Evolutionary conservation across 208 protist genomes (phyloP).

Genomic region (Trypanosoma theileri): DNA sequence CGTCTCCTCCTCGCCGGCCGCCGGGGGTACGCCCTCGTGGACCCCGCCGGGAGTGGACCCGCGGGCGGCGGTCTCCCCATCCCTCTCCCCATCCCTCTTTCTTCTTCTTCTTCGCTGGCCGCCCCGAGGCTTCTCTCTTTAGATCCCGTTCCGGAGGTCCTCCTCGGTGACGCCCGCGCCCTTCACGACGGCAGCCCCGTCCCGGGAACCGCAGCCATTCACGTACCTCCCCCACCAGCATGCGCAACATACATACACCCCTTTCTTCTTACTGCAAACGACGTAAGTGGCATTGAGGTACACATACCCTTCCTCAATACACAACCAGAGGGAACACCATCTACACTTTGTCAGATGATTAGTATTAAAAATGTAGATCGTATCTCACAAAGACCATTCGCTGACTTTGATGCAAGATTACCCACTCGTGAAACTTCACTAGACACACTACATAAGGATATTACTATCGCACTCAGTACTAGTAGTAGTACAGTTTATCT

Average conservation of each 20-base stretch:
- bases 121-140: constrained; percentile 53
- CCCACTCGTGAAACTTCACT: constrained; percentile 22
- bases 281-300: constrained; percentile 45
- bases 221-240: constrained; percentile 17
- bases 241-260: constrained; percentile 48
- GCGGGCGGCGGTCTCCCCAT: constrained; percentile 24
- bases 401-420: constrained; percentile 51
- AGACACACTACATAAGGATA: constrained; percentile 33
- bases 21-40: constrained; percentile 35
- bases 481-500: constrained; percentile 37
- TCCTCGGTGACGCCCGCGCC: constrained; percentile 44
- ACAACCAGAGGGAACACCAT: constrained; percentile 8
- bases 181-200: constrained; percentile 64
- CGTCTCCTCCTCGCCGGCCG: constrained; percentile 56
- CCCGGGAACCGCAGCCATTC: constrained; percentile 35
- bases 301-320: constrained; percentile 56
- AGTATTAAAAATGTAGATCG: constrained; percentile 20
- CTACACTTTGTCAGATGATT: constrained; percentile 28
- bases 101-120: background rate
- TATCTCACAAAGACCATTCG: constrained; percentile 44
- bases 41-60: constrained; percentile 13
- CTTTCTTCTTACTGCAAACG: constrained; percentile 50
- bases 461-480: constrained; percentile 27
- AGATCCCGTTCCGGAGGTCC: constrained; percentile 63
- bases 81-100: background rate